Percentiles rank a stretch among this genome's conserved stretches.
phyloP scores from a whole-genome alignment of 306 rosid genomes.

The Casuarina equisetifolia region DNA sequence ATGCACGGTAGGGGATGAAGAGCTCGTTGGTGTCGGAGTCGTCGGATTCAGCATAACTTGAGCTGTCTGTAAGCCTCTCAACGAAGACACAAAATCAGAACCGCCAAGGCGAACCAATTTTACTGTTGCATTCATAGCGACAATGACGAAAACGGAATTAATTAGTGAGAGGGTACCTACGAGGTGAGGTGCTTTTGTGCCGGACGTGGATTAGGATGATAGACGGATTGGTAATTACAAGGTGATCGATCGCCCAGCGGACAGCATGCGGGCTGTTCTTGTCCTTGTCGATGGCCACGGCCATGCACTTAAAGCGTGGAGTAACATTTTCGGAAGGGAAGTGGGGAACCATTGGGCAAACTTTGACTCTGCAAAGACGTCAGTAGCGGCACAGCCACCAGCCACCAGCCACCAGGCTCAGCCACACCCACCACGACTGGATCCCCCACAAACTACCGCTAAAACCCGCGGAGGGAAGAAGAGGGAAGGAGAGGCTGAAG shows the following conservation, averaged over 20 bases:
- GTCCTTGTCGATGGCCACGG: constrained; percentile 84
- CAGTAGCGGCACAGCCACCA: not conserved
- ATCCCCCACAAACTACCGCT: not conserved
- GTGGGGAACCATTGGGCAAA: constrained; percentile 33
- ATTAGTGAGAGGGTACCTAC: constrained; percentile 70
- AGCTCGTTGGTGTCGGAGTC: constrained; percentile 30
- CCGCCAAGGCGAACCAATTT: not conserved
- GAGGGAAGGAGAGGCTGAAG: not conserved
- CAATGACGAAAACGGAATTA: not conserved
- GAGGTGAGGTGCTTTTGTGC: constrained; percentile 45
- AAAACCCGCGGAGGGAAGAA: not conserved
- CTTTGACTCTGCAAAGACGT: too few relatives aligned
- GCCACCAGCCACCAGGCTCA: constrained; percentile 15
- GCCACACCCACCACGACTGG: constrained; percentile 8
- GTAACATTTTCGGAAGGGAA: constrained; percentile 27
- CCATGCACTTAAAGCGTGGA: constrained; percentile 43
- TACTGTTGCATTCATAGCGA: not conserved
- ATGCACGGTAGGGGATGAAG: constrained; percentile 56
- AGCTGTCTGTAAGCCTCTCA: constrained; percentile 38
- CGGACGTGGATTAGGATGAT: constrained; percentile 66
- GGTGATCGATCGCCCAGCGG: constrained; percentile 84
- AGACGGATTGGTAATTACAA: constrained; percentile 39
- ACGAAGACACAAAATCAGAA: not conserved
- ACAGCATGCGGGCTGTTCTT: constrained; percentile 72
- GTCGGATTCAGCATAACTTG: constrained; percentile 36